A percentile compares a stretch with the other conserved stretches of the same genome.
Conservation (phyloP, 305 asterid genomes). For the Fraxinus platypoda region DNA sequence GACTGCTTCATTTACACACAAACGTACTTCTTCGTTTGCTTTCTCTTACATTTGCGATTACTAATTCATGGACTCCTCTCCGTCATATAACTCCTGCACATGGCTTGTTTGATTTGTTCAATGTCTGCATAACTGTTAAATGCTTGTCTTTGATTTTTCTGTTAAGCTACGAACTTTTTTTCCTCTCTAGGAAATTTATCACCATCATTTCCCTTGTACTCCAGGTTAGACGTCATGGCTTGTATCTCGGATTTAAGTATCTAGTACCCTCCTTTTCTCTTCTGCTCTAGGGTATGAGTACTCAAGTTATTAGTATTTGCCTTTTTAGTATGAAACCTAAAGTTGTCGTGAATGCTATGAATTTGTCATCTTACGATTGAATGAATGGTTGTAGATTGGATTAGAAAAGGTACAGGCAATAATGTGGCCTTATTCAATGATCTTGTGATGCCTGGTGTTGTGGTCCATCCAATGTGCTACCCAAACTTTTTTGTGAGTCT, state of each 20-base stretch:
- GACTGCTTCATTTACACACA: background rate
- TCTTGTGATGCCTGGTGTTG: conserved; percentile 19
- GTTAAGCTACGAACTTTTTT: background rate
- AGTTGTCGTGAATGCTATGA: background rate
- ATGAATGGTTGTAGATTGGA: background rate
- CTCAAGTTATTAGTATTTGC: background rate
- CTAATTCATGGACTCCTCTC: background rate
- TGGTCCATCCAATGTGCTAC: conserved; percentile 35
- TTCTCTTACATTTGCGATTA: background rate
- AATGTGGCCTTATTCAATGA: conserved; percentile 35
- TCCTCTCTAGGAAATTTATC: background rate
- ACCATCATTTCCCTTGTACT: background rate
- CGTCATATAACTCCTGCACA: conserved; percentile 13
- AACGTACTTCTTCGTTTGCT: background rate
- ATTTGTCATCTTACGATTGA: background rate
- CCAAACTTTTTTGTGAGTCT: conserved; percentile 23
- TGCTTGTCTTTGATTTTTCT: conserved; percentile 18
- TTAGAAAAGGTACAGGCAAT: background rate
- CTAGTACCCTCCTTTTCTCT: background rate
- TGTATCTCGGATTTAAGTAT: background rate
- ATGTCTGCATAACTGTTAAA: conserved; percentile 14
- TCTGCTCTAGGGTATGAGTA: background rate
- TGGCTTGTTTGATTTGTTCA: conserved; percentile 18
- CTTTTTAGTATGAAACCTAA: background rate
- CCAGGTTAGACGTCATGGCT: conserved; percentile 11